Evolutionary conservation across 305 asterid genomes (phyloP).

Genomic region (Fraxinus dipetala): DNA sequence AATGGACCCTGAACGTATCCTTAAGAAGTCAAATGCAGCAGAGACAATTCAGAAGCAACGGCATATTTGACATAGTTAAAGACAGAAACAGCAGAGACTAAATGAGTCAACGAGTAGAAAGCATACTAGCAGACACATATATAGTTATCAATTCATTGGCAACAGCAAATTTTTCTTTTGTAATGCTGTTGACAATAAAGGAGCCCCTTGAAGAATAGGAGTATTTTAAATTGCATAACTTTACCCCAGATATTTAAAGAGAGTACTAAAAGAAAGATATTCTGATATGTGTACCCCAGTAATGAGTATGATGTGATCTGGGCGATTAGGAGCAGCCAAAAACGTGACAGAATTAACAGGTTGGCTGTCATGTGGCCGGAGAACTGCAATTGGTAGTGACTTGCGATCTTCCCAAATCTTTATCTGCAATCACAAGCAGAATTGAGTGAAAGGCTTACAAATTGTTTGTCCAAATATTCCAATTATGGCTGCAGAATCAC

Average conservation of each 20-base stretch:
- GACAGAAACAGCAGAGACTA: neutral
- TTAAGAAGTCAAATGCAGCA: slow-evolving; percentile 19
- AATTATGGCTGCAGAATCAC: slow-evolving; percentile 15
- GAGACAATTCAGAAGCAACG: slow-evolving; percentile 16
- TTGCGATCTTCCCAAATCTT: slow-evolving; percentile 95
- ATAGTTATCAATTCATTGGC: neutral
- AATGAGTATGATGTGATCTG: slow-evolving; percentile 84
- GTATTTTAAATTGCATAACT: neutral
- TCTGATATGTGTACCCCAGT: slow-evolving; percentile 66
- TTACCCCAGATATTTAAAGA: neutral
- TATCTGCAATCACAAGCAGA: slow-evolving; percentile 50
- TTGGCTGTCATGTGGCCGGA: slow-evolving; percentile 80
- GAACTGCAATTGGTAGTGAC: slow-evolving; percentile 69
- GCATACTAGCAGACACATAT: neutral
- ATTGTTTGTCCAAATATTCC: neutral
- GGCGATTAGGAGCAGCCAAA: slow-evolving; percentile 76
- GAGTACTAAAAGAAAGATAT: neutral
- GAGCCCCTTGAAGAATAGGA: neutral
- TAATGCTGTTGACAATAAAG: neutral
- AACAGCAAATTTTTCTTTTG: neutral
- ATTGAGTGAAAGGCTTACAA: slow-evolving; percentile 18
- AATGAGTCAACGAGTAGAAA: neutral
- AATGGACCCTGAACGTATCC: slow-evolving; percentile 44
- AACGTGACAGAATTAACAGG: slow-evolving; percentile 92
- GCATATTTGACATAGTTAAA: neutral